Base-by-base conservation (phyloP, 257 asterid genomes). In the Prunella vulgaris region DNA sequence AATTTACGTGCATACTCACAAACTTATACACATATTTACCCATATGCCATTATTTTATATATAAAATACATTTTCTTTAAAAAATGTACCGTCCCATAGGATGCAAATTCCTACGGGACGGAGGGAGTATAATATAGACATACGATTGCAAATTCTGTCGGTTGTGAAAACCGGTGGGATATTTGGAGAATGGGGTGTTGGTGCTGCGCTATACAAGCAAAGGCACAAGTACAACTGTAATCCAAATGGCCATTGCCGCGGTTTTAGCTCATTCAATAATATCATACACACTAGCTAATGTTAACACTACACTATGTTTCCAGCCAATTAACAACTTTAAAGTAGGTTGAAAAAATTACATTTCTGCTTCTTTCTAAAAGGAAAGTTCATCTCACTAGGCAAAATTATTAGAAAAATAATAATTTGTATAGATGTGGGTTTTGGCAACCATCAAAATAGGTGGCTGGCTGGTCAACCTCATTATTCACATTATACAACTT, bases 391-490 rank as follows among this genome's bases (percentile, higher is more conserved):
- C 24, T 61, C 68, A 58, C 68, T 38, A 46, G 68, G 14, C 68
- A 13, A 12, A 25, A 13, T 15, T 30, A 24, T 14, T 5, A 35
- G 10, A 35, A 35, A 7, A 35, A 33, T 13, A 4, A 13, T 57
- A 14, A 13, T 14, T 18, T 53, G 5, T 21, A 40, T 52, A 30
- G 37, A 5, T 53, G 57, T 54, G 54, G 51, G 42, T 17, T 52
- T 30, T 30, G 62, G 27, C 59, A 60, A 10, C 74, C 48, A 17
- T 66, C 52, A 42, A 62, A 62, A 53, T 17, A 25, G 72, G 71
- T 69, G 72, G 71, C 63, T 25, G 79, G 75, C 71, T 69, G 71
- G 65, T 74, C 70, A 51, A 67, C 37, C 64, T 51, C 37, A 7
- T 21, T 32, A 61, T 49, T 61, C 54, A 48, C 53, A 35, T n/a